These are phyloP conservation scores for Spergularia azorica DNA, from an alignment of 179 eudicot species.

Conservation along the genomic window DNA sequence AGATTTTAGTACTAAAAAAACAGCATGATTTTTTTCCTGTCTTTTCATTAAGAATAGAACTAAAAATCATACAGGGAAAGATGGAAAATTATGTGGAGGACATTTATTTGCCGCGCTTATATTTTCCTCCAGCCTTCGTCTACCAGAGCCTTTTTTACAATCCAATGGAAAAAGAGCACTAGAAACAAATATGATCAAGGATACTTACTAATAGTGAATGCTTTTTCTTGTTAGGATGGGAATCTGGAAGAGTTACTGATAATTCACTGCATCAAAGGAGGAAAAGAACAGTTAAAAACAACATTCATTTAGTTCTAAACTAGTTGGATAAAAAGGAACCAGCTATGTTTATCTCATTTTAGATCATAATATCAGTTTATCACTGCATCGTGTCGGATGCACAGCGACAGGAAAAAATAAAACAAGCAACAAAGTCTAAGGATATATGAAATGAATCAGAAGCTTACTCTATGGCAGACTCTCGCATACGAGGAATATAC, in stretches of 20 bases:
- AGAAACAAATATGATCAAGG: background rate
- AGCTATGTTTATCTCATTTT: background rate
- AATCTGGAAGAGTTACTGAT: constrained; percentile 41
- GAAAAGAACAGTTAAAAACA: background rate
- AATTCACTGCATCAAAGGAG: constrained; percentile 52
- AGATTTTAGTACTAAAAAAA: background rate
- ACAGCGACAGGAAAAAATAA: background rate
- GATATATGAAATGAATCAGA: constrained; percentile 6
- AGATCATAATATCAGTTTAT: background rate
- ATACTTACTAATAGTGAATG: constrained; percentile 61
- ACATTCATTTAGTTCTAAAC: background rate
- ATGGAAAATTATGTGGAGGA: too few species aligned
- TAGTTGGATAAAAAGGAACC: background rate
- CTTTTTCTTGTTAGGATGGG: constrained; percentile 53
- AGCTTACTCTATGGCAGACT: constrained; percentile 72
- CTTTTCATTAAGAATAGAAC: background rate
- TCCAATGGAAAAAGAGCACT: background rate
- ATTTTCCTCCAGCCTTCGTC: too few species aligned
- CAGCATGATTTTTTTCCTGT: background rate
- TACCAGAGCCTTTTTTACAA: too few species aligned
- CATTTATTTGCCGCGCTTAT: background rate
- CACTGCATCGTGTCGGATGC: background rate
- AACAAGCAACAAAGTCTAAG: background rate
- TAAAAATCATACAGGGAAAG: background rate
- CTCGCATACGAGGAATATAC: constrained; percentile 85